Evolutionary conservation across 169 alveolate species (phyloP).

Genomic region (Ichthyophthirius multifiliis): DNA sequence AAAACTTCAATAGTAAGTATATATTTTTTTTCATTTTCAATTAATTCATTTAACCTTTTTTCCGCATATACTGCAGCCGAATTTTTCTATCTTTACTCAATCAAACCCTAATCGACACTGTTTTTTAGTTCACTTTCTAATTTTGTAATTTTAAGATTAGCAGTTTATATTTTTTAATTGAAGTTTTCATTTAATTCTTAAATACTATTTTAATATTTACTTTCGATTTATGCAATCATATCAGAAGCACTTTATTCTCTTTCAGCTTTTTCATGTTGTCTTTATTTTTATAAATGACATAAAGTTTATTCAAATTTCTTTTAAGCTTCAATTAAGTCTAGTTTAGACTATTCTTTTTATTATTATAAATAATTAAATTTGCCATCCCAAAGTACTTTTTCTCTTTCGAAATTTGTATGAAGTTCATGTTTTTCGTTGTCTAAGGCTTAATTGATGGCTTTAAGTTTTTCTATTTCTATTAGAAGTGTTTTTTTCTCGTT

Average conservation of each 20-base stretch:
- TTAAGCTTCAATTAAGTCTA: no score
- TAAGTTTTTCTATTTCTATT: conserved; percentile 39
- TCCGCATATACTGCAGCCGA: no score
- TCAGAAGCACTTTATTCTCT: conserved; percentile 56
- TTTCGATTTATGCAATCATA: conserved; percentile 58
- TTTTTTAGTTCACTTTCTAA: no score
- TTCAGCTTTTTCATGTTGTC: conserved; percentile 65
- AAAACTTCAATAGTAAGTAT: conserved; percentile 59
- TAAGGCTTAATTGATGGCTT: conserved; percentile 34
- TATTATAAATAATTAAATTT: no score
- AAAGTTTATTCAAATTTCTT: conserved; percentile 73
- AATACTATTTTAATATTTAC: no score
- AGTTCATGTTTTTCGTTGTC: conserved; percentile 52
- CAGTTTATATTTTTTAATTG: no score
- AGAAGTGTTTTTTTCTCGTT: neutral
- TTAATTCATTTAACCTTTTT: no score
- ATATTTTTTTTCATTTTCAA: conserved; percentile 60
- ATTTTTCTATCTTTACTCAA: no score
- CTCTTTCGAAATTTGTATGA: conserved; percentile 52
- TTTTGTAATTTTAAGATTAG: no score
- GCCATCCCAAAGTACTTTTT: conserved; percentile 81
- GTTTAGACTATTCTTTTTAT: no score
- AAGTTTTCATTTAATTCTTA: no score
- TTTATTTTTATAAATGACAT: conserved; percentile 68
- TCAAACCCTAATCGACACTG: no score